phyloP scores from a whole-genome alignment of 192 early-diverging fungal genomes.

The Coemansia sp. region DNA sequence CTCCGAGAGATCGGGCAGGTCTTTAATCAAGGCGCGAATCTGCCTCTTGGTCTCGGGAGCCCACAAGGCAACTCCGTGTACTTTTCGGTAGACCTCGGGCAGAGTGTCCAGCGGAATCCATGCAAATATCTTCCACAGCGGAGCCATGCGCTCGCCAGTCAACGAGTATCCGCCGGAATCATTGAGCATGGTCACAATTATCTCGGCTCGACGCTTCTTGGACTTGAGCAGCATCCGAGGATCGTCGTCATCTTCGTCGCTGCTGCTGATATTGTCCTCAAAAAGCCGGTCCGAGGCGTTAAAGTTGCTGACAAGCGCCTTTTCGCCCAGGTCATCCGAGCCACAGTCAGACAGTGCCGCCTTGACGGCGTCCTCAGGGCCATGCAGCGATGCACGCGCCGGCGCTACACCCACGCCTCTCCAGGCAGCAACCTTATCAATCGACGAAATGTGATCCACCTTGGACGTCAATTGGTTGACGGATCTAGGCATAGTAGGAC shows the following conservation, averaged over 20 bases:
- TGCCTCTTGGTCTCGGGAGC: constrained; percentile 1
- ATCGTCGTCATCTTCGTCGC: constrained; percentile 22
- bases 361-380: neutral
- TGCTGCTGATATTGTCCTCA: neutral
- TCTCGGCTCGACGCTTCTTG: constrained; percentile 5
- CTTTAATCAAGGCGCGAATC: constrained; percentile 8
- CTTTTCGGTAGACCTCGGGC: constrained; percentile 1
- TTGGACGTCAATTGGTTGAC: constrained; percentile 17
- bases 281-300: neutral
- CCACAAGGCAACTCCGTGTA: constrained; percentile 17
- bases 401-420: neutral
- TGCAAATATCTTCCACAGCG: constrained; percentile 31
- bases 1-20: constrained; percentile 5
- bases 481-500: constrained; percentile 29
- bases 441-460: neutral
- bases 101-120: constrained; percentile 33
- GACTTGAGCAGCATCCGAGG: constrained; percentile 9
- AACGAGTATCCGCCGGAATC: constrained; percentile 14
- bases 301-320: neutral
- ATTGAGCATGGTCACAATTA: neutral
- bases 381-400: neutral
- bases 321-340: neutral
- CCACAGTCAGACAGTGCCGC: neutral
- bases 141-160: constrained; percentile 12
- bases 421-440: constrained; percentile 32